phyloP scores from a whole-genome alignment of 2,329 filamentous ascomycete species.

The Thermomyces lanuginosus region DNA sequence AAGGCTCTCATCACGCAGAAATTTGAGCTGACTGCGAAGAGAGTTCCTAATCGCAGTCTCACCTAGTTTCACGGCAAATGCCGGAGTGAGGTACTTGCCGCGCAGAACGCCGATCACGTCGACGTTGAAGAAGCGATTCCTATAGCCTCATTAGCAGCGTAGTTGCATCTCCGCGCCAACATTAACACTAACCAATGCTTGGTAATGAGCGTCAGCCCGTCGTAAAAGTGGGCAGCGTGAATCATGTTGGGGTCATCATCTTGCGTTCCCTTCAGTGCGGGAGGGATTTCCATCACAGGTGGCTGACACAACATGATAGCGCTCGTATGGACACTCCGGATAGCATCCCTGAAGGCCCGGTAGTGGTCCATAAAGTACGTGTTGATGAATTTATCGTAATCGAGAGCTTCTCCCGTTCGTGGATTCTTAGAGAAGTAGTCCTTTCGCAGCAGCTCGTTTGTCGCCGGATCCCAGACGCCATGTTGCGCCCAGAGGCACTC shows the following conservation, averaged over 20 bases:
- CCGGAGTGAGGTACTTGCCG: constrained; percentile 73
- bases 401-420: constrained; percentile 51
- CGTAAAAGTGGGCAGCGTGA: constrained; percentile 91
- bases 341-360: constrained; percentile 55
- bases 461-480: constrained; percentile 76
- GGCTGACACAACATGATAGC: constrained; percentile 84
- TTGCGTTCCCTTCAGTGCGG: constrained; percentile 65
- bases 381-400: constrained; percentile 79
- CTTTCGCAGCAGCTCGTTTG: constrained; percentile 61
- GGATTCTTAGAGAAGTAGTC: constrained; percentile 79
- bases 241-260: constrained; percentile 85
- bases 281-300: constrained; percentile 80
- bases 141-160: constrained; percentile 10
- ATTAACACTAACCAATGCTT: constrained; percentile 61
- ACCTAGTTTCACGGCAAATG: constrained; percentile 82
- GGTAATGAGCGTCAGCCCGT: constrained; percentile 88
- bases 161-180: neutral
- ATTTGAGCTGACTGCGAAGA: constrained; percentile 70
- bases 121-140: constrained; percentile 88
- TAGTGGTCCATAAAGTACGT: constrained; percentile 82
- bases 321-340: constrained; percentile 60
- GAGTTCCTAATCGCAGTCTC: constrained; percentile 91
- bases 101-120: constrained; percentile 85
- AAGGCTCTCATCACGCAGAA: constrained; percentile 70
- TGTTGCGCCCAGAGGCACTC: constrained; percentile 95